A percentile compares a stretch with the other conserved stretches of the same genome.
phyloP scores from a whole-genome alignment of 2,329 filamentous ascomycete genomes.

The Ceratocystis cubensis region DNA sequence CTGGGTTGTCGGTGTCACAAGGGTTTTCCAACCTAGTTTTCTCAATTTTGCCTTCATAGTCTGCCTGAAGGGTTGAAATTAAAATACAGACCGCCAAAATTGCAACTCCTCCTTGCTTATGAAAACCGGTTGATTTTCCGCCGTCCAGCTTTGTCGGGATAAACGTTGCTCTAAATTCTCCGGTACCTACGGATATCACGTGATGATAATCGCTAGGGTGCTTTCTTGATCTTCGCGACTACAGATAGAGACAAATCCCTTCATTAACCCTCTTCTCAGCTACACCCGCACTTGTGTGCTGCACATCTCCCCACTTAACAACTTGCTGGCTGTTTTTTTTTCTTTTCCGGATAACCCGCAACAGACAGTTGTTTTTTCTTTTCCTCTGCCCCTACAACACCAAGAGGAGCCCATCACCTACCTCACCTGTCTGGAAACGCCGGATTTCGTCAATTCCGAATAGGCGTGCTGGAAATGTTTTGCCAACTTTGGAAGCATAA shows the following conservation, averaged over 20 bases:
- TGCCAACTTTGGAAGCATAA: conserved; percentile 39
- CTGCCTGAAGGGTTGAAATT: not conserved
- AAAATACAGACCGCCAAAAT: not conserved
- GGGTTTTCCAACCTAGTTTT: not conserved
- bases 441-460: not conserved
- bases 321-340: not conserved
- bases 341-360: not conserved
- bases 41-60: not conserved
- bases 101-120: not conserved
- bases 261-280: not conserved
- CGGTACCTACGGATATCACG: not conserved
- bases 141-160: too few species aligned
- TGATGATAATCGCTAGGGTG: not conserved
- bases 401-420: not conserved
- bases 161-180: not conserved
- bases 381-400: not conserved
- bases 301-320: not conserved
- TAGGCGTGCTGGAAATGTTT: not conserved
- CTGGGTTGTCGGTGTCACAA: not conserved
- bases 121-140: too few species aligned
- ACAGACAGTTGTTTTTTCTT: not conserved
- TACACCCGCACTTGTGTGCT: not conserved
- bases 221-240: not conserved
- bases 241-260: conserved; percentile 1
- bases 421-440: not conserved